phyloP scores from a whole-genome alignment of 1,139 yeast species.

The Blastobotrys raffinosifermentans region DNA sequence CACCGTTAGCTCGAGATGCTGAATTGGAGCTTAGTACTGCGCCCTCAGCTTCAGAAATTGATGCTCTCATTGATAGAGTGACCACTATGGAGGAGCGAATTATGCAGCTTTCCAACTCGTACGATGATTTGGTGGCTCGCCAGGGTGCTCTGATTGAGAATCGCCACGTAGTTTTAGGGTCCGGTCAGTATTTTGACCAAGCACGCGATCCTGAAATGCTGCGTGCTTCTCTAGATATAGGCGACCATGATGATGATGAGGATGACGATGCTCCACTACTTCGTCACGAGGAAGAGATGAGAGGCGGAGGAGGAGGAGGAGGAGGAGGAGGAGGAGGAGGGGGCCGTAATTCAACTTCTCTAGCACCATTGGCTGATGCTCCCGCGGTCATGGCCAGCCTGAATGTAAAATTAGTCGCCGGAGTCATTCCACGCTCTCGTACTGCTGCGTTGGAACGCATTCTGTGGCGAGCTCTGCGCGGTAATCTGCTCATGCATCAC shows the following conservation, averaged over 20 bases:
- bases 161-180: conserved; percentile 63
- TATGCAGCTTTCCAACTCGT: conserved; percentile 48
- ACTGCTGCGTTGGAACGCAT: conserved; percentile 73
- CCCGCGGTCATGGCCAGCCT: conserved; percentile 23
- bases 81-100: conserved; percentile 57
- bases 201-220: conserved; percentile 18
- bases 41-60: conserved; percentile 63
- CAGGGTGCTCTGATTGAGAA: conserved; percentile 56
- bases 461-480: conserved; percentile 88
- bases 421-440: conserved; percentile 72
- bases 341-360: no score
- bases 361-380: no score
- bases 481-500: conserved; percentile 73
- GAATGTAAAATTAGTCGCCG: conserved; percentile 62
- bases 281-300: conserved; percentile 22
- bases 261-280: conserved; percentile 33
- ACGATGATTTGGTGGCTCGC: conserved; percentile 48
- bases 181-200: conserved; percentile 58
- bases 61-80: conserved; percentile 66
- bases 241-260: conserved; percentile 21
- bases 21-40: conserved; percentile 24
- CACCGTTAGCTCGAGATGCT: conserved; percentile 25
- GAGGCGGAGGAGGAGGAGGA: conserved; percentile 19
- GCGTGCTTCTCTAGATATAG: conserved; percentile 21
- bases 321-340: conserved; percentile 15